Base-by-base conservation (phyloP, 768 basidiomycete genomes). In the Leccinum variicolor region DNA sequence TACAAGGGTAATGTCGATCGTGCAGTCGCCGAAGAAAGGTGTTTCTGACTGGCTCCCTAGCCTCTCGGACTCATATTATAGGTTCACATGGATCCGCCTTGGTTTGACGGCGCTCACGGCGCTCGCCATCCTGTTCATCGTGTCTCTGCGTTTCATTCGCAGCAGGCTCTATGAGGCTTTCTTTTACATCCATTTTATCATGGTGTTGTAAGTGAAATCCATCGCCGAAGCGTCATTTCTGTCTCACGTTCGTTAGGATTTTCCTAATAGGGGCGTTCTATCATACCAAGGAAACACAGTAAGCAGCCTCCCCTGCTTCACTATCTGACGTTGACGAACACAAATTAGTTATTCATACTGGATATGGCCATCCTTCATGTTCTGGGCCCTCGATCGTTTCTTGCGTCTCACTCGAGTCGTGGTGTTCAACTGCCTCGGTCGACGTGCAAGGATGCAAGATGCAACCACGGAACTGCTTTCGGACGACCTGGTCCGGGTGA, bases 101-200 rank as follows among this genome's bases (percentile, higher is more conserved):
- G 80, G 79, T 8, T 39, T 80, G 5, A 58, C 67, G 14, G 79
- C 81, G 0, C 50, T 74, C 3, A 60, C 63, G 15, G 59, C 81
- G 1, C 71, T 84, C 15, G 69, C 77, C 2, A 55, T 83, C n/a
- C 57, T 84, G 3, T 69, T 66, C 21, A 43, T 84, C 15, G 56
- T 82, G n/a, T 80, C 83, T 6, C 55, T 85, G 10, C 78, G 81
- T 11, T 77, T 76, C 2, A 62, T 86, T 21, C 78, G 84, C 9
- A 65, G 73, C 3, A 70, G 64, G 6, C 66, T 62, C 1, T 86
- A 84, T 54, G 84, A 86, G 62, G 4, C 79, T 4, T 87, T 87
- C 72, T 71, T 82, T 33, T 64, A 78, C 26, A 41, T 69, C 0
- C 85, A 87, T 64, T 76, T 81, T 53, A 8, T 77, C 4, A 60